Conservation (phyloP, 2,329 filamentous ascomycete species). For the Clarireedia sp. region DNA sequence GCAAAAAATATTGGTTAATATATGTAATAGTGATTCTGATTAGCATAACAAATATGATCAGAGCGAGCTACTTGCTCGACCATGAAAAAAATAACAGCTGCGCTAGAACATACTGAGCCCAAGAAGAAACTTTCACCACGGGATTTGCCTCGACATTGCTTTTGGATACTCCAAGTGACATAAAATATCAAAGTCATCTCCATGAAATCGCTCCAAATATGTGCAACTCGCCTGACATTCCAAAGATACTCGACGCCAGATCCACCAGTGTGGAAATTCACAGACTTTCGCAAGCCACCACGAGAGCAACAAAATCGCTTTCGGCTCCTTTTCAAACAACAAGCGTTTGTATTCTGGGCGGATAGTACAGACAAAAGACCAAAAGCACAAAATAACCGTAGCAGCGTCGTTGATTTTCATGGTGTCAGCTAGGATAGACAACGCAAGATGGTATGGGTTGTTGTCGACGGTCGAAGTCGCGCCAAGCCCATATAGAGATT, state of each 20-base stretch:
- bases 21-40: too few species aligned
- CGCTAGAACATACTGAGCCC: neutral
- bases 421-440: constrained; percentile 8
- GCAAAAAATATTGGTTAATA: too few species aligned
- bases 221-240: constrained; percentile 43
- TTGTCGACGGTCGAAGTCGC: constrained; percentile 1
- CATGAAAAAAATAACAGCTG: neutral
- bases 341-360: constrained; percentile 36
- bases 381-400: constrained; percentile 37
- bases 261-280: constrained; percentile 38
- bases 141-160: neutral
- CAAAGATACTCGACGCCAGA: constrained; percentile 36
- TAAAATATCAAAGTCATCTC: constrained; percentile 12
- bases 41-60: too few species aligned
- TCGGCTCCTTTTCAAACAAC: constrained; percentile 43
- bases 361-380: constrained; percentile 41
- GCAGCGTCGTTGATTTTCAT: constrained; percentile 24
- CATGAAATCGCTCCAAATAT: constrained; percentile 32
- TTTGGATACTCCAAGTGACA: constrained; percentile 16
- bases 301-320: constrained; percentile 46
- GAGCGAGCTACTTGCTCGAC: too few species aligned
- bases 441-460: constrained; percentile 14
- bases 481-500: constrained; percentile 12
- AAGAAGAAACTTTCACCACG: neutral
- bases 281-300: constrained; percentile 48